Conservation (phyloP, 1,284 basidiomycete genomes). For the Sporisorium graminicola region DNA sequence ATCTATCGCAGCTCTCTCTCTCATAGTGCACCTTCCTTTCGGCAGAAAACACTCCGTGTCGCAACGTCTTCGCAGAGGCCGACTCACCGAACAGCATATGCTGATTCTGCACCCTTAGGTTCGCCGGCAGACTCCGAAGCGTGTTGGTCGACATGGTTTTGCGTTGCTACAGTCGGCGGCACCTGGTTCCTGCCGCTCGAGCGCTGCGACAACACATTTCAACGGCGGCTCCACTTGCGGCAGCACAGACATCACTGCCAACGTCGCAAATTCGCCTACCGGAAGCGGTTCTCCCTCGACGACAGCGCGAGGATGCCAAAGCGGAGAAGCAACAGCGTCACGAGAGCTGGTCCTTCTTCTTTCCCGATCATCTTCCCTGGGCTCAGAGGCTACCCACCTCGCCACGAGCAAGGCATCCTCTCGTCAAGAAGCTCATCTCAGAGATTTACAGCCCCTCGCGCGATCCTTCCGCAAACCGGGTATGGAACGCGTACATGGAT, state of each 20-base stretch:
- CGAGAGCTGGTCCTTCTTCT: conserved; percentile 51
- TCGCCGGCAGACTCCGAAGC: neutral
- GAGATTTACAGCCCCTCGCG: conserved; percentile 52
- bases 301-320: neutral
- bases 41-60: neutral
- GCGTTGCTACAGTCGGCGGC: conserved; percentile 45
- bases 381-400: conserved; percentile 1
- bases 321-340: conserved; percentile 8
- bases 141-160: conserved; percentile 28
- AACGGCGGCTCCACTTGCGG: neutral
- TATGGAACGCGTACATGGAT: conserved; percentile 53
- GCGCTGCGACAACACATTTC: conserved; percentile 13
- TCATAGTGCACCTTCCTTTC: neutral
- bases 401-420: conserved; percentile 41
- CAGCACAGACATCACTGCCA: neutral
- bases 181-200: conserved; percentile 34
- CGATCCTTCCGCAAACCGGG: conserved; percentile 39
- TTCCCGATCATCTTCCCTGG: conserved; percentile 36
- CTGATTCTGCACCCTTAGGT: neutral
- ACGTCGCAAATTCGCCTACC: neutral
- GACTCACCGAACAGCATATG: neutral
- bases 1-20: neutral
- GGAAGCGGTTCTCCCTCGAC: neutral
- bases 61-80: neutral
- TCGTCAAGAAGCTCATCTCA: conserved; percentile 48